These are phyloP conservation scores for Hsuehochloa calcarea DNA, from an alignment of 176 grass and related monocot species.

Conservation along the genomic window DNA sequence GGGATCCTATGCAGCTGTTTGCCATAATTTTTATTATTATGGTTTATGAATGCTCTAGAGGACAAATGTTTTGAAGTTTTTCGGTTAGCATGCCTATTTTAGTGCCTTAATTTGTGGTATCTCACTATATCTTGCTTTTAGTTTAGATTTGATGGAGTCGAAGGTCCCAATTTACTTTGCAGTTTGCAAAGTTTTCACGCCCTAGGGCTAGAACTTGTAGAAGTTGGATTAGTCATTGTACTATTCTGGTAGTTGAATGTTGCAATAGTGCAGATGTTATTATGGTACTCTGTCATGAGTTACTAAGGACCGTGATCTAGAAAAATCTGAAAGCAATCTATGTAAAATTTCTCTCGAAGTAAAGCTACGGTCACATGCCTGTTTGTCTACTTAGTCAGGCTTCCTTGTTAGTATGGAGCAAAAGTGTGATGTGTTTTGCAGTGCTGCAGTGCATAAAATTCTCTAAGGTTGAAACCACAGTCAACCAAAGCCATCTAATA, in stretches of 20 bases:
- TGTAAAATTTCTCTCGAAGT: conserved; percentile 1
- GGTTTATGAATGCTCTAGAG: background rate
- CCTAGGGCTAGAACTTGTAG: background rate
- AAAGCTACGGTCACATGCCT: background rate
- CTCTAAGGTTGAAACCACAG: conserved; percentile 3
- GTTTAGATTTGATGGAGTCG: background rate
- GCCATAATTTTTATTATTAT: background rate
- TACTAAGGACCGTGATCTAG: background rate
- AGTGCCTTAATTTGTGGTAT: background rate
- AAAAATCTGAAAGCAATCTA: conserved; percentile 11
- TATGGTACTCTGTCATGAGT: background rate
- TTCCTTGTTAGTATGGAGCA: conserved; percentile 1
- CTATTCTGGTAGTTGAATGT: background rate
- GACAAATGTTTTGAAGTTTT: background rate
- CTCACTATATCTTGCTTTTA: background rate
- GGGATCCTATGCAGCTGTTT: background rate
- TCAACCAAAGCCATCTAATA: background rate
- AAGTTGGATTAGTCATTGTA: background rate
- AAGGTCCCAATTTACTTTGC: background rate
- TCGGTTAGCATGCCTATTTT: background rate
- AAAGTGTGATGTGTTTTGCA: conserved; percentile 2
- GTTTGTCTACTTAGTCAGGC: background rate
- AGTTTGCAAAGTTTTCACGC: background rate
- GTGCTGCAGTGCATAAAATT: background rate
- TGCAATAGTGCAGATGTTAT: background rate